phyloP scores from a whole-genome alignment of 78 protist species.

The Isochrysis galbana region DNA sequence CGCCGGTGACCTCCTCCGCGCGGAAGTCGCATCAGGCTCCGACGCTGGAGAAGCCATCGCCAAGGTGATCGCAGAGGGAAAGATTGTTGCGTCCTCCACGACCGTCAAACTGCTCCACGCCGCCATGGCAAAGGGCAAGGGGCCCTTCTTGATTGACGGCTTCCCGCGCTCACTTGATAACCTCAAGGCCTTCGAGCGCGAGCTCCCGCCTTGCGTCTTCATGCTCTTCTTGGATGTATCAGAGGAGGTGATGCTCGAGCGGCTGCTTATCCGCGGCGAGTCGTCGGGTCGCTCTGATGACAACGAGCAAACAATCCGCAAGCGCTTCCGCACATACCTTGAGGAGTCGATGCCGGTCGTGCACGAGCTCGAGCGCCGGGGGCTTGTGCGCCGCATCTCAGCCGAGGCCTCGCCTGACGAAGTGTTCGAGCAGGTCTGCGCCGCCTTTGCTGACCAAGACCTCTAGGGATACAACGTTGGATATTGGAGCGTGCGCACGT shows the following conservation, averaged over 20 bases:
- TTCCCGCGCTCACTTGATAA: slow-evolving; percentile 54
- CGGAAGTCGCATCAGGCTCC: not conserved
- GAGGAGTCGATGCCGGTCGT: slow-evolving; percentile 46
- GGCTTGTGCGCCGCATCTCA: not conserved
- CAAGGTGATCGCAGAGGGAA: not conserved
- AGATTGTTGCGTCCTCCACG: slow-evolving; percentile 41
- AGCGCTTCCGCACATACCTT: slow-evolving; percentile 47
- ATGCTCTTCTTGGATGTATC: not conserved
- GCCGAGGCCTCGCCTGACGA: not conserved
- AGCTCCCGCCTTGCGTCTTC: not conserved
- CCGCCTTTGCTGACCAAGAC: not conserved
- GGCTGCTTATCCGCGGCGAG: slow-evolving; percentile 50
- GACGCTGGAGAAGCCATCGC: not conserved
- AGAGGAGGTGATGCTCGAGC: slow-evolving; percentile 26
- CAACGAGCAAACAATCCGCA: slow-evolving; percentile 42
- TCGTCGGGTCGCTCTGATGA: slow-evolving; percentile 56
- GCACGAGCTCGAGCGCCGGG: not conserved
- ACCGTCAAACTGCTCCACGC: slow-evolving; percentile 69
- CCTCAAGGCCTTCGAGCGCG: slow-evolving; percentile 16
- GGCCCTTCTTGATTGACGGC: slow-evolving; percentile 41
- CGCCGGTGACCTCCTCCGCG: slow-evolving; percentile 36
- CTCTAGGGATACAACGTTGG: no score
- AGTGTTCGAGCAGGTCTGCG: not conserved
- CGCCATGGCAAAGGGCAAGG: slow-evolving; percentile 48
- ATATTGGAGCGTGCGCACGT: no score